These are phyloP conservation scores for Gloeostereum incarnatum DNA, from an alignment of 768 basidiomycete species.

Conservation along the genomic window DNA sequence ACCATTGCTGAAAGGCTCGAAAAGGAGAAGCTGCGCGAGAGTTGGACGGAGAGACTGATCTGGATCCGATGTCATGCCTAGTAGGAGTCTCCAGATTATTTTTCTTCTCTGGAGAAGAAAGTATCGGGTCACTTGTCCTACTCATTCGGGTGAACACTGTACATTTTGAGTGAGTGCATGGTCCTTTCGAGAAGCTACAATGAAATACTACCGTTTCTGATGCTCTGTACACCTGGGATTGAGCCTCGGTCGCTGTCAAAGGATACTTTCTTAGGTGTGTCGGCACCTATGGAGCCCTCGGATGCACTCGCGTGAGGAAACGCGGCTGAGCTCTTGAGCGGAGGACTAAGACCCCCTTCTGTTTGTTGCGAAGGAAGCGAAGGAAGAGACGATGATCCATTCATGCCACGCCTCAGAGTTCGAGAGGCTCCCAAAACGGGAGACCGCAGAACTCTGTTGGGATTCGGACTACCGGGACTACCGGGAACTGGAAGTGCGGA, in stretches of 20 bases:
- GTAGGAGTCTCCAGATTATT: not conserved
- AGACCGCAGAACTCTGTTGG: slow-evolving; percentile 21
- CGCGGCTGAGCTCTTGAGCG: slow-evolving; percentile 10
- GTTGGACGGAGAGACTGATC: slow-evolving; percentile 28
- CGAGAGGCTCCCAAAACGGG: slow-evolving; percentile 21
- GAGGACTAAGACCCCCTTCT: slow-evolving; percentile 12
- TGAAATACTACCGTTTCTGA: slow-evolving; percentile 27
- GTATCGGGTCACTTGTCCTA: too few species aligned
- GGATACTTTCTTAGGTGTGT: slow-evolving; percentile 39
- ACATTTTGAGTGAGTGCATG: not conserved
- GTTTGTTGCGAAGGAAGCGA: slow-evolving; percentile 27
- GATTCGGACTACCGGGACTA: slow-evolving; percentile 22
- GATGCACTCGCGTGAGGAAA: slow-evolving; percentile 16
- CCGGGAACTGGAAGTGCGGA: slow-evolving; percentile 26
- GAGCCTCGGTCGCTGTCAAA: slow-evolving; percentile 45
- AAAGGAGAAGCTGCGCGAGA: slow-evolving; percentile 51
- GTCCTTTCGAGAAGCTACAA: not conserved
- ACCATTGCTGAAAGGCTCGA: slow-evolving; percentile 46
- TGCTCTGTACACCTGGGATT: slow-evolving; percentile 24
- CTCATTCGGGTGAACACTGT: not conserved
- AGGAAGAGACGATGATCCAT: slow-evolving; percentile 31
- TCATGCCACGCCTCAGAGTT: slow-evolving; percentile 28
- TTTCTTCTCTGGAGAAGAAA: not conserved
- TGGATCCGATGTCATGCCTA: not conserved
- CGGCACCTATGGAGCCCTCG: slow-evolving; percentile 29